A percentile compares a stretch with the other conserved stretches of the same genome.
phyloP scores from a whole-genome alignment of 495 filamentous ascomycete genomes.

The Neurospora sp. region DNA sequence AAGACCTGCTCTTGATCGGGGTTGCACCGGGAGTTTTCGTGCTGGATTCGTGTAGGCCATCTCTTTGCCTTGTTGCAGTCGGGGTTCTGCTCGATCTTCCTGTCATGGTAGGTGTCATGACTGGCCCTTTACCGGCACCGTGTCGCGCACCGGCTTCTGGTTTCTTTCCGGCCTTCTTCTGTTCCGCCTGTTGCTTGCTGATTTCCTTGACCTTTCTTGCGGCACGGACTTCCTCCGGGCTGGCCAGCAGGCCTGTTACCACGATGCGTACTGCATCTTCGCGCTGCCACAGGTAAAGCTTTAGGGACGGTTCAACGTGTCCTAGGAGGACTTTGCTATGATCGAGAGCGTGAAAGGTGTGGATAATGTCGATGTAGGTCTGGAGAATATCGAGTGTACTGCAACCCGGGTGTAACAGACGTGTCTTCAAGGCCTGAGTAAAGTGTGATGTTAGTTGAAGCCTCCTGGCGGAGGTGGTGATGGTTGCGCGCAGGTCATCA shows the following conservation, averaged over 20 bases:
- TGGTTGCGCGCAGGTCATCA: conserved; percentile 54
- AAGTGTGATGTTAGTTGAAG: conserved; percentile 64
- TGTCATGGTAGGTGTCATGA: conserved; percentile 8
- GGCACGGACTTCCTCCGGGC: conserved; percentile 37
- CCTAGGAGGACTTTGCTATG: conserved; percentile 84
- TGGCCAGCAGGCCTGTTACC: conserved; percentile 72
- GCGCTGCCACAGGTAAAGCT: conserved; percentile 81
- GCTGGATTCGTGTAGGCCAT: not conserved
- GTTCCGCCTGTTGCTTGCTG: conserved; percentile 4
- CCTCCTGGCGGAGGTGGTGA: conserved; percentile 45
- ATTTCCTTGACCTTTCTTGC: conserved; percentile 27
- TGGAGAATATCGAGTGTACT: conserved; percentile 83
- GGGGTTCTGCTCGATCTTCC: conserved; percentile 1
- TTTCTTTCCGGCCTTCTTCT: not conserved
- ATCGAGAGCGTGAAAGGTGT: conserved; percentile 80
- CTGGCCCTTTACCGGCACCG: not conserved
- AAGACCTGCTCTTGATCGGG: not conserved
- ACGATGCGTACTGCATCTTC: conserved; percentile 86
- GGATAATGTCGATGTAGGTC: conserved; percentile 86
- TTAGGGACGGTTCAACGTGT: conserved; percentile 72
- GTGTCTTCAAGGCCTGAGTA: conserved; percentile 51
- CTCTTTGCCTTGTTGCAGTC: not conserved
- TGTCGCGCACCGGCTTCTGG: not conserved
- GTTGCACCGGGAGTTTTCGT: not conserved
- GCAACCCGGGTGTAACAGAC: conserved; percentile 77